Base-by-base conservation (phyloP, 768 basidiomycete genomes). In the Kwoniella bestiolae region DNA sequence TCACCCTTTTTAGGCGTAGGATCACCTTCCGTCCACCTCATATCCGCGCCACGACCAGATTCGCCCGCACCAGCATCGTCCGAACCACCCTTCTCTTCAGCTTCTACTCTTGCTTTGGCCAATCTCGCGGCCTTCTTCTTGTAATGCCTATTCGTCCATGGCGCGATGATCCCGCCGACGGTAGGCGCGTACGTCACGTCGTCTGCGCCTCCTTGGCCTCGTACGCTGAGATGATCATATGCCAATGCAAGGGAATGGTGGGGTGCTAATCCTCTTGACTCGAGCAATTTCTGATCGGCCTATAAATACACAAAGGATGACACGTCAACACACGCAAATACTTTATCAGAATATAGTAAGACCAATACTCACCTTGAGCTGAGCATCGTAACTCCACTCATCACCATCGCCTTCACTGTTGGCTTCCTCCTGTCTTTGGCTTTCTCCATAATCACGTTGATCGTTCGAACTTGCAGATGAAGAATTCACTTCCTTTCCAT, bases 111-210 rank as follows among this genome's bases (percentile, higher is more conserved):
- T 1, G 73, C 77, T 14, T 57, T 51, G 3, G 71, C 66, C 1
- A 78, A 60, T 56, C 59, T 67, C 11, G 58, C 63, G 4, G 68
- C 68, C 50, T 72, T 71, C 52, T 73, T 73, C 73, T 73, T 72
- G 66, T 79, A 76, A 34, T 63, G 52, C 28, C 49, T 60, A 2
- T 59, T 63, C 3, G 69, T 69, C 73, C 72, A 74, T 18, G 74
- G 74, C 21, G 66, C 66, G 50, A 79, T 62, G 56, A 76, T 75
- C 2, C 60, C 69, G 0, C 77, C 77, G 31, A 79, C 68, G 14
- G 71, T 76, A 3, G 77, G 73, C 1, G 63, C 73, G 49, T 73
- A 76, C 12, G 56, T 60, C 3, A 79, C 70, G 26, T 77, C 71
- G 51, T 73, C 74, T 5, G 71, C 66, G 7, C 71, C 69, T 14